Conservation (phyloP, 805 yeast species). For the Candida mattraensis region DNA sequence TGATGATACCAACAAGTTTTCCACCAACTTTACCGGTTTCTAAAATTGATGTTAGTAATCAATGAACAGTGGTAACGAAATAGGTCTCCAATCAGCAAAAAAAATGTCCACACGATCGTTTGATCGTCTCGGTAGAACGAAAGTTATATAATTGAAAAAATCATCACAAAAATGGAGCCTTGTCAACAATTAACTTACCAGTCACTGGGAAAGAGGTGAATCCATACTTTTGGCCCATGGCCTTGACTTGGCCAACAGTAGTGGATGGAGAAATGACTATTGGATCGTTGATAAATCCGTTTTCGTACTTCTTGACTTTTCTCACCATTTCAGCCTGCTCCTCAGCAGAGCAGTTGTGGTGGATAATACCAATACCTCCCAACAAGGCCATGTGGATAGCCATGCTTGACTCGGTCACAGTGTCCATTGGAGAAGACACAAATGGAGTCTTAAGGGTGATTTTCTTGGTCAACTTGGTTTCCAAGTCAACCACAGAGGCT, state of each 20-base stretch:
- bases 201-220: constrained; percentile 99
- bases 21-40: constrained; percentile 86
- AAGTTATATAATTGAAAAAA: constrained; percentile 68
- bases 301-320: constrained; percentile 94
- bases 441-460: constrained; percentile 92
- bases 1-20: constrained; percentile 90
- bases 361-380: constrained; percentile 98
- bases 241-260: constrained; percentile 80
- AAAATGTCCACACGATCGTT: constrained; percentile 92
- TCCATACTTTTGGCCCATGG: constrained; percentile 70
- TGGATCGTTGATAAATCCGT: constrained; percentile 95
- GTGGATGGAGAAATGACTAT: constrained; percentile 74
- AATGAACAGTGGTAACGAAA: background rate
- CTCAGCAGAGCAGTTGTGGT: constrained; percentile 94
- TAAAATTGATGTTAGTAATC: constrained; percentile 33
- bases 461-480: constrained; percentile 85
- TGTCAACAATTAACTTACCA: constrained; percentile 65
- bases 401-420: constrained; percentile 96
- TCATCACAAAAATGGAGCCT: constrained; percentile 47
- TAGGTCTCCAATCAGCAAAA: constrained; percentile 36
- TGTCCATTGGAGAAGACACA: constrained; percentile 98
- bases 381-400: constrained; percentile 97
- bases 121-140: constrained; percentile 99
- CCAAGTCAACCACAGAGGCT: constrained; percentile 72
- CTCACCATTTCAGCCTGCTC: constrained; percentile 99